Percentiles rank a stretch among this genome's conserved stretches.
These are phyloP conservation scores for Trichoderma gracile DNA, from an alignment of 2,329 filamentous ascomycete genomes.

Conservation along the genomic window DNA sequence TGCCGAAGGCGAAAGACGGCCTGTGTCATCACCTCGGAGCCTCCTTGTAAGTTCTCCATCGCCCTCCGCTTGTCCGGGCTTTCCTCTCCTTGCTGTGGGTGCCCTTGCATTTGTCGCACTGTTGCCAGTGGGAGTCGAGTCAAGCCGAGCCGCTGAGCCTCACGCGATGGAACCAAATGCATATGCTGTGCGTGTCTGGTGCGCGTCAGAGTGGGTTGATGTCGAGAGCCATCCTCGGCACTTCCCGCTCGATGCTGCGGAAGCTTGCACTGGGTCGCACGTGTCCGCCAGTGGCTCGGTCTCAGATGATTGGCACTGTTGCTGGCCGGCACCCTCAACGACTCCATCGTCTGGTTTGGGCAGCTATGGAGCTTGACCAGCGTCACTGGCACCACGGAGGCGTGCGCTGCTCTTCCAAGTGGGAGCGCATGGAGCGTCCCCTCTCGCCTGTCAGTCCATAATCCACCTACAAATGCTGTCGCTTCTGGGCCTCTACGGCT, in stretches of 20 bases:
- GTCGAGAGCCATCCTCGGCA: neutral
- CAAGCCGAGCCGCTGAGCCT: conserved; percentile 12
- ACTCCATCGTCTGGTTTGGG: neutral
- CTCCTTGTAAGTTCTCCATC: conserved; percentile 45
- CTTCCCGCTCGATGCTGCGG: neutral
- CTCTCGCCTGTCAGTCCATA: conserved; percentile 3
- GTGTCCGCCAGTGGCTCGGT: neutral
- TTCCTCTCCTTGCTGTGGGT: neutral
- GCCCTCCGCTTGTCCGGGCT: neutral
- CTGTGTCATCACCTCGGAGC: conserved; percentile 47
- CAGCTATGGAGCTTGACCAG: conserved; percentile 11
- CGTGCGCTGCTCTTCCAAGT: neutral
- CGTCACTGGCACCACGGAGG: neutral
- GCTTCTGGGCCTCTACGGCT: neutral
- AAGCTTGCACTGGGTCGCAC: neutral
- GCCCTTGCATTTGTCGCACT: neutral
- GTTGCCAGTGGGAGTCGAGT: neutral
- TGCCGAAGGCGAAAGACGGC: conserved; percentile 49
- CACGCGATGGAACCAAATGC: conserved; percentile 8
- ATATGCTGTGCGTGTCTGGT: neutral
- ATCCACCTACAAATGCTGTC: conserved; percentile 7
- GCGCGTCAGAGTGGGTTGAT: neutral
- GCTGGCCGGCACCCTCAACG: no score
- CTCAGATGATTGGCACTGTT: no score
- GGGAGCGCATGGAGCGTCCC: neutral